These are phyloP conservation scores for Paramyrothecium roridum DNA, from an alignment of 2,329 filamentous ascomycete species.

Conservation along the genomic window DNA sequence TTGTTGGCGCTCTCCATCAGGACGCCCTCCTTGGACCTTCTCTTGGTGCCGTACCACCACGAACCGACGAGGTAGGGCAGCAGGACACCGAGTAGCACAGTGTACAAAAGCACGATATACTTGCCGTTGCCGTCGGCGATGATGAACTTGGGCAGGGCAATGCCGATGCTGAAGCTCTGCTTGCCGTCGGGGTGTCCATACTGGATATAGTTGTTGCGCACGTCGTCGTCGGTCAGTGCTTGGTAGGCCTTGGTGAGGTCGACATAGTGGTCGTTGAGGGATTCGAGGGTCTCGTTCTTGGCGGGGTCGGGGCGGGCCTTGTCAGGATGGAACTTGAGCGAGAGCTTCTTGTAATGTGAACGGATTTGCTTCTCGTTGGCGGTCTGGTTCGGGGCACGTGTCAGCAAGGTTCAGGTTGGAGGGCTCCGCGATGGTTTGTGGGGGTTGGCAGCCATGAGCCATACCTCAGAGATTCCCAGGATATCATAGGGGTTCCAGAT, in stretches of 20 bases:
- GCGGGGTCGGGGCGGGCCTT: constrained; percentile 79
- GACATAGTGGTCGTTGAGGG: constrained; percentile 83
- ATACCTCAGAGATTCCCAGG: constrained; percentile 76
- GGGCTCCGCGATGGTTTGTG: no score
- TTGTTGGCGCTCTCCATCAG: constrained; percentile 91
- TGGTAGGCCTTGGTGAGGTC: constrained; percentile 98
- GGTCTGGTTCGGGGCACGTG: constrained; percentile 46
- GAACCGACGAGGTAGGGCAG: constrained; percentile 91
- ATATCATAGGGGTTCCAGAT: constrained; percentile 98
- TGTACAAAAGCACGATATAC: constrained; percentile 90
- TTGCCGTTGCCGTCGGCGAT: constrained; percentile 92
- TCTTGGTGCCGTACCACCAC: constrained; percentile 98
- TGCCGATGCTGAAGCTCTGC: constrained; percentile 97
- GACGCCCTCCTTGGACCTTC: constrained; percentile 88
- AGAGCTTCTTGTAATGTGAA: constrained; percentile 82
- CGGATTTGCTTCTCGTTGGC: constrained; percentile 89
- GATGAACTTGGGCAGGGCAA: constrained; percentile 90
- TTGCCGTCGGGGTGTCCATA: constrained; percentile 97
- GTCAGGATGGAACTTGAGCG: constrained; percentile 86
- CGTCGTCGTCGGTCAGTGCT: constrained; percentile 92
- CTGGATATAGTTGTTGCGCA: constrained; percentile 94
- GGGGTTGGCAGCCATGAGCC: no score
- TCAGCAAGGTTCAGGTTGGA: constrained; percentile 5
- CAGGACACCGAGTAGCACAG: constrained; percentile 80
- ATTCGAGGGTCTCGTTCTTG: constrained; percentile 86